Evolutionary conservation across 148 eudicot genomes (phyloP).

Genomic region (Cornus kousa): DNA sequence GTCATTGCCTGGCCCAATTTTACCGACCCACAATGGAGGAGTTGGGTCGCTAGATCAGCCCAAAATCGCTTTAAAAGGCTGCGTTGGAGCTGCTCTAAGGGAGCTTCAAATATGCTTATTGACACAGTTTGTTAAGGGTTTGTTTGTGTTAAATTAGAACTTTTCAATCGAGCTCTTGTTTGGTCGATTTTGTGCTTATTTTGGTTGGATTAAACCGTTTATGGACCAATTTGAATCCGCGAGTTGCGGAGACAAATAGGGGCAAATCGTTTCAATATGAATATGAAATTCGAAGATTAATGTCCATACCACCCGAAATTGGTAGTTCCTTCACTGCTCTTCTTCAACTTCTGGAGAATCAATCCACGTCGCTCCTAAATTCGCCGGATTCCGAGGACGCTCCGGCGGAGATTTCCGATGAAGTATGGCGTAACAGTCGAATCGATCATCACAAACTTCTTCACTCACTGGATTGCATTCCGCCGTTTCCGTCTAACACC

Average conservation of each 20-base stretch:
- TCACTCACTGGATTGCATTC: slow-evolving; percentile 25
- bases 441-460: neutral
- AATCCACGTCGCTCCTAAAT: slow-evolving; percentile 69
- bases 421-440: slow-evolving; percentile 11
- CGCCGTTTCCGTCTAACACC: slow-evolving; percentile 54
- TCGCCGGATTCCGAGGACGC: slow-evolving; percentile 25
- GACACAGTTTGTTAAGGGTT: neutral
- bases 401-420: slow-evolving; percentile 16
- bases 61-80: no score
- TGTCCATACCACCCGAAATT: slow-evolving; percentile 37
- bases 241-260: neutral
- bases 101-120: neutral
- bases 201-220: neutral
- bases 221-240: slow-evolving; percentile 40
- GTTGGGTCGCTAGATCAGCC: no score
- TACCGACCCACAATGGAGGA: no score
- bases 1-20: no score
- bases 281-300: slow-evolving; percentile 47
- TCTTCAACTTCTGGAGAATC: slow-evolving; percentile 67
- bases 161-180: neutral
- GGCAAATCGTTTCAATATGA: slow-evolving; percentile 24
- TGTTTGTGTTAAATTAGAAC: neutral
- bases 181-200: neutral
- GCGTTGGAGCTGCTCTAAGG: no score
- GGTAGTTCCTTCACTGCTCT: slow-evolving; percentile 82